A percentile compares a stretch with the other conserved stretches of the same genome.
phyloP scores from a whole-genome alignment of 2,329 filamentous ascomycete species.

The Hirsutella rhossiliensis region DNA sequence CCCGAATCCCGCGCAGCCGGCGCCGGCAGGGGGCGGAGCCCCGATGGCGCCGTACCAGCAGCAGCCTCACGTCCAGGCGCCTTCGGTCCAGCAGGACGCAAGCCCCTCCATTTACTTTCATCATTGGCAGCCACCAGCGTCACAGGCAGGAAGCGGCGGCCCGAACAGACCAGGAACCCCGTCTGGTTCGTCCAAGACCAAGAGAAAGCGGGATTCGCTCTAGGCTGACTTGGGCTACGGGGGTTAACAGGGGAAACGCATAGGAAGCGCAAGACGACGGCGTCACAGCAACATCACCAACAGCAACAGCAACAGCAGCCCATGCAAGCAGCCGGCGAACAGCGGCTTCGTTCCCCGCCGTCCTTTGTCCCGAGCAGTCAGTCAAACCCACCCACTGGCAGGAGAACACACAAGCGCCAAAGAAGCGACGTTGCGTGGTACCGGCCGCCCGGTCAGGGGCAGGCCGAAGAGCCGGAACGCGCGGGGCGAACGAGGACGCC shows the following conservation, averaged over 20 bases:
- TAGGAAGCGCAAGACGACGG: slow-evolving; percentile 70
- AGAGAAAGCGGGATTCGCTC: slow-evolving; percentile 31
- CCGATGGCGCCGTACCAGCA: slow-evolving; percentile 28
- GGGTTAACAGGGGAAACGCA: slow-evolving; percentile 60
- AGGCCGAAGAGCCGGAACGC: background rate
- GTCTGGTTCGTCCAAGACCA: slow-evolving; percentile 56
- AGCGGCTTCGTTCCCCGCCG: slow-evolving; percentile 21
- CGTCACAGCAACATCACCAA: slow-evolving; percentile 10
- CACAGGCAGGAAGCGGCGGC: slow-evolving; percentile 41
- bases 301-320: slow-evolving; percentile 14
- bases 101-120: slow-evolving; percentile 80
- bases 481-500: slow-evolving; percentile 8
- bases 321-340: slow-evolving; percentile 15
- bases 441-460: slow-evolving; percentile 11
- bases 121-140: slow-evolving; percentile 77
- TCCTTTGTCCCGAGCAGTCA: slow-evolving; percentile 15
- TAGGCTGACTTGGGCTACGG: slow-evolving; percentile 23
- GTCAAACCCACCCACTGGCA: slow-evolving; percentile 13
- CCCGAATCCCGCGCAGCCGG: slow-evolving; percentile 29
- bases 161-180: slow-evolving; percentile 60
- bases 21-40: slow-evolving; percentile 10
- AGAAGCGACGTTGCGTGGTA: slow-evolving; percentile 25
- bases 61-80: slow-evolving; percentile 37
- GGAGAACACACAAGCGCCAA: slow-evolving; percentile 20
- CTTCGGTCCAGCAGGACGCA: slow-evolving; percentile 47